Conservation (phyloP, 495 filamentous ascomycete genomes). For the Pseudoneurospora amorphoporcata region DNA sequence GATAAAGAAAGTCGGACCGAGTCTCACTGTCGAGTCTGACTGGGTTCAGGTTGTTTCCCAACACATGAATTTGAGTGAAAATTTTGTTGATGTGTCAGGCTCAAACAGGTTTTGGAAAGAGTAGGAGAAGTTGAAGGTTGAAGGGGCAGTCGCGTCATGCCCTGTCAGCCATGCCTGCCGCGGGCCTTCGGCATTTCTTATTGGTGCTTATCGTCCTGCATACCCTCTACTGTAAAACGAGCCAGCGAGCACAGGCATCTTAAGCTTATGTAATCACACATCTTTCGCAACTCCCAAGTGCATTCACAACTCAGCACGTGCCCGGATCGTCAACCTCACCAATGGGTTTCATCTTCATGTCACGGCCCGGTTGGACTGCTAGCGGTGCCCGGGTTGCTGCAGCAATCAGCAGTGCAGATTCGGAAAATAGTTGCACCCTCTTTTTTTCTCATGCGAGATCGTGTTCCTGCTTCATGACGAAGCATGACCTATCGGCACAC, state of each 20-base stretch:
- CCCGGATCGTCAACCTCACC: background rate
- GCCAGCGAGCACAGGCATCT: background rate
- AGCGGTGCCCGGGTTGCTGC: background rate
- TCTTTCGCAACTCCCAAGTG: background rate
- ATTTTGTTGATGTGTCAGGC: background rate
- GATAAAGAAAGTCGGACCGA: background rate
- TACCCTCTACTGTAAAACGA: background rate
- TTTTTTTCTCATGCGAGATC: background rate
- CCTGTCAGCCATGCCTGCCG: background rate
- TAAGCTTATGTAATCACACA: background rate
- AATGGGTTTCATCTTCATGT: background rate
- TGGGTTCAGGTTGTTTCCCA: background rate
- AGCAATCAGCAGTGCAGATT: background rate
- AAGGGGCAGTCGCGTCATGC: background rate
- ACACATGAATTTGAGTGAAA: background rate
- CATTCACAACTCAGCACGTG: background rate
- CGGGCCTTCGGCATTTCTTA: background rate
- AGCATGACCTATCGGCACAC: background rate
- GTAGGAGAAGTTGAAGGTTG: background rate
- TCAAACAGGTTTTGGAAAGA: background rate
- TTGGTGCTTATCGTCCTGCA: background rate
- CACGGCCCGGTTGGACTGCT: background rate
- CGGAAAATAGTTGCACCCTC: background rate
- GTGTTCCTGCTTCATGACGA: constrained; percentile 2
- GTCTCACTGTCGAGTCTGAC: background rate